phyloP scores from a whole-genome alignment of 2,329 filamentous ascomycete species.

The Cephalotrichum gorgonifer region DNA sequence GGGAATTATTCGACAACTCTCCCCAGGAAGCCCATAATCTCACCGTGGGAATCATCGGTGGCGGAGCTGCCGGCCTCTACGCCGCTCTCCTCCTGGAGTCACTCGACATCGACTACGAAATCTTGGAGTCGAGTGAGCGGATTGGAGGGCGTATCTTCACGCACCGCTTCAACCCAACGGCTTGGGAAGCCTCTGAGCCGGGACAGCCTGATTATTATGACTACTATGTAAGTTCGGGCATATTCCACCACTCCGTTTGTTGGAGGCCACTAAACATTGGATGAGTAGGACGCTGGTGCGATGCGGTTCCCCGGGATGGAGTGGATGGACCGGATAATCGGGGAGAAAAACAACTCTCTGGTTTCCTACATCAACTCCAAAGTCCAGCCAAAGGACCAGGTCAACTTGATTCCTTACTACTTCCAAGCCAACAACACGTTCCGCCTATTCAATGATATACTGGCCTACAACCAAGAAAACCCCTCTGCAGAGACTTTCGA shows the following conservation, averaged over 20 bases:
- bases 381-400: neutral
- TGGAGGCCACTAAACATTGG: neutral
- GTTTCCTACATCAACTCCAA: conserved; percentile 13
- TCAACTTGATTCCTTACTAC: conserved; percentile 8
- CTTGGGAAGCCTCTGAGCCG: conserved; percentile 11
- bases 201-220: conserved; percentile 14
- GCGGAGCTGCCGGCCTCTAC: conserved; percentile 24
- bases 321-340: conserved; percentile 16
- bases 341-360: conserved; percentile 11
- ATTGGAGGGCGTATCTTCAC: conserved; percentile 26
- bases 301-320: conserved; percentile 27
- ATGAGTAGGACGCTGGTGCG: conserved; percentile 25
- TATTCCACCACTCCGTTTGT: neutral
- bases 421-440: conserved; percentile 13
- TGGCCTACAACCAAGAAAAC: conserved; percentile 3
- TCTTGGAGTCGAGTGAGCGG: conserved; percentile 22
- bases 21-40: conserved; percentile 3
- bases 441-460: conserved; percentile 10
- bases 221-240: conserved; percentile 21
- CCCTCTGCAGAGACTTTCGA: conserved; percentile 3
- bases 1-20: neutral
- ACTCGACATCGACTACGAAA: conserved; percentile 22
- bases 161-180: conserved; percentile 17
- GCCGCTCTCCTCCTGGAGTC: conserved; percentile 22
- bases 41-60: conserved; percentile 24